Conservation (phyloP, 1,284 basidiomycete species). For the Malassezia caprae region DNA sequence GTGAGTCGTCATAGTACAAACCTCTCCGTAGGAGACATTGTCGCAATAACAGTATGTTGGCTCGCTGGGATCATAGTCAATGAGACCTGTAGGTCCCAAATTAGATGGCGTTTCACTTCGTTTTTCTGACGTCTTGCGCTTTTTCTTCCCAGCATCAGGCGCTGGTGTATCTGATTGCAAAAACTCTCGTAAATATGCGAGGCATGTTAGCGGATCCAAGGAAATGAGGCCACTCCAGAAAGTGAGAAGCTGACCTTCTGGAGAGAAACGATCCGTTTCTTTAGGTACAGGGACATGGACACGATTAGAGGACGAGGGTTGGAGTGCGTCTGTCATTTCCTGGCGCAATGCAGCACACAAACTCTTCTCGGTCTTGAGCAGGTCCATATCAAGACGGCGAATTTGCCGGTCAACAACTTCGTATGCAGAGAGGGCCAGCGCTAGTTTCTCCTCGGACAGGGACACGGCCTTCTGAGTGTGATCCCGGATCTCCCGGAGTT, state of each 20-base stretch:
- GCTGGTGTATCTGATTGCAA: not conserved
- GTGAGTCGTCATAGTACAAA: conserved; percentile 22
- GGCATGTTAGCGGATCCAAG: conserved; percentile 14
- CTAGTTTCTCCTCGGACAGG: conserved; percentile 51
- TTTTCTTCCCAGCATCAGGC: not conserved
- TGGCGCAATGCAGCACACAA: conserved; percentile 29
- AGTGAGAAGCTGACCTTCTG: conserved; percentile 7
- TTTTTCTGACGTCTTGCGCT: not conserved
- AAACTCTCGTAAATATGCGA: conserved; percentile 12
- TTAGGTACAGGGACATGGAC: not conserved
- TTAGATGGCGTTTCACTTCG: not conserved
- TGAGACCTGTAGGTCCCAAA: conserved; percentile 14
- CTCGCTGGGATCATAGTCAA: conserved; percentile 50
- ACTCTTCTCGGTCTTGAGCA: conserved; percentile 33
- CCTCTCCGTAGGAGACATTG: conserved; percentile 51
- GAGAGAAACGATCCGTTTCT: conserved; percentile 7
- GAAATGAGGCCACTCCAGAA: conserved; percentile 17
- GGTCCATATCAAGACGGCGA: conserved; percentile 52
- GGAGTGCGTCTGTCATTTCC: not conserved
- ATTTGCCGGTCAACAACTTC: conserved; percentile 53
- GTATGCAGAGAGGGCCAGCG: conserved; percentile 52
- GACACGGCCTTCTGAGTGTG: not conserved
- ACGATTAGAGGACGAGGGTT: not conserved
- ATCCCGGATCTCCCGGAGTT: not conserved
- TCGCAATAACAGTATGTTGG: conserved; percentile 54